These are phyloP conservation scores for Perilla frutescens DNA, from an alignment of 257 asterid genomes.

Conservation along the genomic window DNA sequence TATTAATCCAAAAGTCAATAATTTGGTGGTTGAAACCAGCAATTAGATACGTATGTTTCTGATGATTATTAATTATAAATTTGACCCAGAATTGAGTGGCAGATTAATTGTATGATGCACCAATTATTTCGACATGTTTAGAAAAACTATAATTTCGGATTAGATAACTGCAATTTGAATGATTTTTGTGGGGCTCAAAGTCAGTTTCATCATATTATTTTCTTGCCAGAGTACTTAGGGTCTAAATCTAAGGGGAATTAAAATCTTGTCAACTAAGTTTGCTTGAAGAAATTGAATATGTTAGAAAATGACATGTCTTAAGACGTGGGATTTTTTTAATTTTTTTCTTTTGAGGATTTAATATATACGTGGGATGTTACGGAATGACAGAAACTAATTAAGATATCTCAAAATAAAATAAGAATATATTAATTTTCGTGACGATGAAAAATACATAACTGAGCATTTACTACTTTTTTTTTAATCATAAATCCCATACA, in stretches of 20 bases:
- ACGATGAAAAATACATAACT: too few relatives aligned
- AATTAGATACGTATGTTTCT: slow-evolving; percentile 28
- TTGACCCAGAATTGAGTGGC: slow-evolving; percentile 28
- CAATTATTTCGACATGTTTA: slow-evolving; percentile 18
- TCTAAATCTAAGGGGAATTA: background rate
- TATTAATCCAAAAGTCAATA: slow-evolving; percentile 35
- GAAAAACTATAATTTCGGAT: background rate
- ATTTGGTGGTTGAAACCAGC: slow-evolving; percentile 30
- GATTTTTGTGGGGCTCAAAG: slow-evolving; percentile 42
- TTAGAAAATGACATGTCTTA: slow-evolving; percentile 20
- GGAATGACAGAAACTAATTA: too few relatives aligned
- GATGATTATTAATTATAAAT: slow-evolving; percentile 23
- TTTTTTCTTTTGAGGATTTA: too few relatives aligned
- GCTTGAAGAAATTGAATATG: background rate
- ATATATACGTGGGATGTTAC: too few relatives aligned
- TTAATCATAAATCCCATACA: too few relatives aligned
- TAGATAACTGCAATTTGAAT: slow-evolving; percentile 34
- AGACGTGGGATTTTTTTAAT: background rate
- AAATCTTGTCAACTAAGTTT: slow-evolving; percentile 33
- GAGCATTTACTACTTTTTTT: too few relatives aligned
- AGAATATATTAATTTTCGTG: too few relatives aligned
- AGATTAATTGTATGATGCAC: slow-evolving; percentile 24
- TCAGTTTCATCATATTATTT: background rate
- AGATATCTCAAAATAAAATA: too few relatives aligned
- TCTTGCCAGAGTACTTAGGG: slow-evolving; percentile 7